Evolutionary conservation across 805 yeast species (phyloP).

Genomic region (Candida nonsorbophila): DNA sequence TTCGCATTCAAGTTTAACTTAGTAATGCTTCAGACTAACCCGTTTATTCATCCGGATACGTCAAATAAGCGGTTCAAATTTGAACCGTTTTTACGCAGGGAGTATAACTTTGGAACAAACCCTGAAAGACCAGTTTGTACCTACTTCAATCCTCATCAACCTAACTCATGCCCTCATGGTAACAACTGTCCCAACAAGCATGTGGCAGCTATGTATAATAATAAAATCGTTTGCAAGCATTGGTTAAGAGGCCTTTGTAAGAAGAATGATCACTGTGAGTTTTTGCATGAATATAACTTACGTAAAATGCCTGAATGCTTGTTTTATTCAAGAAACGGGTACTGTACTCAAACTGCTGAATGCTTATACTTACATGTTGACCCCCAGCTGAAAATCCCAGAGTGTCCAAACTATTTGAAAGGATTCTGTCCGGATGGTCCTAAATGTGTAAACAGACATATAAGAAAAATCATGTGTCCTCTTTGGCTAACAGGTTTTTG

Average conservation of each 20-base stretch:
- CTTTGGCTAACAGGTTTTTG: constrained; percentile 86
- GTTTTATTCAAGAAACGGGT: constrained; percentile 75
- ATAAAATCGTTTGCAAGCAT: constrained; percentile 88
- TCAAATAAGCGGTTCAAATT: constrained; percentile 48
- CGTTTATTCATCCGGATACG: constrained; percentile 37
- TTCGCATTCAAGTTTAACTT: too few relatives aligned
- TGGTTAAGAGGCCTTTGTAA: constrained; percentile 97
- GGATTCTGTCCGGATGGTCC: constrained; percentile 96
- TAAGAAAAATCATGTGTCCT: constrained; percentile 71
- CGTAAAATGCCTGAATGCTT: constrained; percentile 96
- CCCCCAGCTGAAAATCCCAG: constrained; percentile 83
- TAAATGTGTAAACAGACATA: constrained; percentile 74
- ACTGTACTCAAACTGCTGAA: constrained; percentile 89
- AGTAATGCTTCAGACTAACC: constrained; percentile 31
- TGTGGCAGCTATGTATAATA: constrained; percentile 46
- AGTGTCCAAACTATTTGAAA: constrained; percentile 72
- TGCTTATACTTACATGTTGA: constrained; percentile 90
- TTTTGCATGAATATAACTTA: constrained; percentile 88
- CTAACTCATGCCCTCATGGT: constrained; percentile 78
- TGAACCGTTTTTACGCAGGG: constrained; percentile 77
- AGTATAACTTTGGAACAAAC: constrained; percentile 75
- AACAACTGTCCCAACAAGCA: constrained; percentile 84
- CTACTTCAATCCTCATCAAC: constrained; percentile 48
- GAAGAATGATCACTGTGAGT: constrained; percentile 95
- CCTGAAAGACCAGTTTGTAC: constrained; percentile 90